Conservation (phyloP, 192 early-diverging fungal species). For the Chytriomyces sp. region DNA sequence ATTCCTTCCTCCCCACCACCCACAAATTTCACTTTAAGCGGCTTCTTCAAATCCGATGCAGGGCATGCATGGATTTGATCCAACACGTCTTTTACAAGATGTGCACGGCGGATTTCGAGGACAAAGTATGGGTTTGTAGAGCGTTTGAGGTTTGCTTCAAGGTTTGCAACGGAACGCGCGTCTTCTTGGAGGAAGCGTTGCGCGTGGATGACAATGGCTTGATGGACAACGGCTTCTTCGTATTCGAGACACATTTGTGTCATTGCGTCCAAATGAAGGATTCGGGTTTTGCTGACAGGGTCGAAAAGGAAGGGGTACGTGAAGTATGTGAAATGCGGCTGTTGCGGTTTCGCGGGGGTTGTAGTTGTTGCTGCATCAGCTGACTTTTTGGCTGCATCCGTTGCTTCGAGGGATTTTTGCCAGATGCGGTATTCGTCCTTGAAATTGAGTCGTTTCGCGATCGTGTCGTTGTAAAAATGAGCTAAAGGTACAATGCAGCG, state of each 20-base stretch:
- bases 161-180: slow-evolving; percentile 39
- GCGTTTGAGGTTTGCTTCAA: slow-evolving; percentile 64
- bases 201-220: slow-evolving; percentile 77
- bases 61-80: slow-evolving; percentile 66
- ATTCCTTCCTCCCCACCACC: slow-evolving; percentile 90
- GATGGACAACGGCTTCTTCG: slow-evolving; percentile 82
- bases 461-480: slow-evolving; percentile 53
- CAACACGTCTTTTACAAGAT: slow-evolving; percentile 77
- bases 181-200: slow-evolving; percentile 68
- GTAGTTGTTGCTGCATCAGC: slow-evolving; percentile 30
- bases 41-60: slow-evolving; percentile 73
- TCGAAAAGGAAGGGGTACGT: slow-evolving; percentile 74
- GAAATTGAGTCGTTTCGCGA: slow-evolving; percentile 63
- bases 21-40: slow-evolving; percentile 84
- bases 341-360: slow-evolving; percentile 49
- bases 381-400: slow-evolving; percentile 14
- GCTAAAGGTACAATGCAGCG: slow-evolving; percentile 47
- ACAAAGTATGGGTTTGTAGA: slow-evolving; percentile 80
- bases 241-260: slow-evolving; percentile 77
- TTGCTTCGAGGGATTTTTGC: slow-evolving; percentile 45
- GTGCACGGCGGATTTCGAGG: slow-evolving; percentile 71
- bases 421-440: slow-evolving; percentile 80
- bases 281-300: slow-evolving; percentile 70
- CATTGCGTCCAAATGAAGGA: slow-evolving; percentile 77
- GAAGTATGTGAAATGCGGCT: slow-evolving; percentile 69